Conservation (phyloP, 2,329 filamentous ascomycete species). For the Fusarium acutatum region DNA sequence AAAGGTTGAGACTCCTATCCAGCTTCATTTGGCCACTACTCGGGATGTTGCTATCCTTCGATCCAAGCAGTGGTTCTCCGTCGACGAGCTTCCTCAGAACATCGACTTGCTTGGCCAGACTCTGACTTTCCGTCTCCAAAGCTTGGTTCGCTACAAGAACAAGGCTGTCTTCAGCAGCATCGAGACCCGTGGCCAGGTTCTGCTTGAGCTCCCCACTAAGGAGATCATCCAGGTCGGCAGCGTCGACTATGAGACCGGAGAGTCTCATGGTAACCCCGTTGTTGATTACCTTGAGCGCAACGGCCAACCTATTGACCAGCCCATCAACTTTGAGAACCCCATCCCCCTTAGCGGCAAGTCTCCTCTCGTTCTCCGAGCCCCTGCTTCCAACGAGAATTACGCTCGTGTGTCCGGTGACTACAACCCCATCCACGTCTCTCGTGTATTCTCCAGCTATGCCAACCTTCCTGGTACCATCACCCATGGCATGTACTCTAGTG, state of each 20-base stretch:
- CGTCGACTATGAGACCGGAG: slow-evolving; percentile 91
- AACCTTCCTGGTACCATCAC: slow-evolving; percentile 97
- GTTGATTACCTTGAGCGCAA: slow-evolving; percentile 94
- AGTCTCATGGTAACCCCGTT: slow-evolving; percentile 94
- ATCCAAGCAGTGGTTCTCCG: slow-evolving; percentile 97
- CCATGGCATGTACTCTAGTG: slow-evolving; percentile 99
- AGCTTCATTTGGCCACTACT: slow-evolving; percentile 84
- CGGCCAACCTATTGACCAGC: slow-evolving; percentile 92
- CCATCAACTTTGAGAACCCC: slow-evolving; percentile 95
- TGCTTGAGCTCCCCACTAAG: slow-evolving; percentile 94
- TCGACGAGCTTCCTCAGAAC: slow-evolving; percentile 75
- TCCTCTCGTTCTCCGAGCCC: slow-evolving; percentile 86
- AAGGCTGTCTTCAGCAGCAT: slow-evolving; percentile 90
- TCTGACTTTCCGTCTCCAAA: slow-evolving; percentile 94
- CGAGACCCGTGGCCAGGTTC: slow-evolving; percentile 89
- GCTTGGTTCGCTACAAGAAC: slow-evolving; percentile 93
- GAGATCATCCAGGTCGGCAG: slow-evolving; percentile 98
- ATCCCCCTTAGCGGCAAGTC: slow-evolving; percentile 95
- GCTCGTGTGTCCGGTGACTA: slow-evolving; percentile 97
- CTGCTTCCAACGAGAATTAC: slow-evolving; percentile 96
- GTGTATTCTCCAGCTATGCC: slow-evolving; percentile 95
- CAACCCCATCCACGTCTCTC: slow-evolving; percentile 98
- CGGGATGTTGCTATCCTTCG: slow-evolving; percentile 94
- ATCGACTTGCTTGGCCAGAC: slow-evolving; percentile 92
- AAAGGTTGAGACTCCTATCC: slow-evolving; percentile 94